Conservation (phyloP, 2,329 filamentous ascomycete species). For the Metarhizium album region DNA sequence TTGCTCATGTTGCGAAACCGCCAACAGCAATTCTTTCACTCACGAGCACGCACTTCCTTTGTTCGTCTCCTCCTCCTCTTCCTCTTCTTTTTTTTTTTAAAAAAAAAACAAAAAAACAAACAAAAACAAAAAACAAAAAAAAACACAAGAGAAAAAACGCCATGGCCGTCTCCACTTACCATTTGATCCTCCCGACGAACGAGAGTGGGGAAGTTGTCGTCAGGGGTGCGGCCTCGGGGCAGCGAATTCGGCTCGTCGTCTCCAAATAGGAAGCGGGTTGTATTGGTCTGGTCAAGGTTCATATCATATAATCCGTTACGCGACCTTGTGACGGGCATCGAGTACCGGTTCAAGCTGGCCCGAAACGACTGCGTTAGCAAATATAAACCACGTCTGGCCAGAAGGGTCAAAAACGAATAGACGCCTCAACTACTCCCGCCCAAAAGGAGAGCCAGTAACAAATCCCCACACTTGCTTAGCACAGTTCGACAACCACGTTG, state of each 20-base stretch:
- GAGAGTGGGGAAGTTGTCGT: slow-evolving; percentile 82
- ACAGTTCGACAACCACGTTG: no score
- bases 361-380: slow-evolving; percentile 11
- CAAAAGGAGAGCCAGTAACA: no score
- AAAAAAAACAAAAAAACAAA: no score
- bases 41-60: neutral
- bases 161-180: slow-evolving; percentile 28
- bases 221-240: slow-evolving; percentile 45
- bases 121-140: neutral
- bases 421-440: no score
- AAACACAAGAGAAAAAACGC: slow-evolving; percentile 7
- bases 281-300: slow-evolving; percentile 72
- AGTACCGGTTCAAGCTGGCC: slow-evolving; percentile 74
- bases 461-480: no score
- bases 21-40: neutral
- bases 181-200: slow-evolving; percentile 52
- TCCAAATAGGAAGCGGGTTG: slow-evolving; percentile 75
- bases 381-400: neutral
- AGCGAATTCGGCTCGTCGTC: slow-evolving; percentile 56
- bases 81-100: no score
- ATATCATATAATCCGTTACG: slow-evolving; percentile 57
- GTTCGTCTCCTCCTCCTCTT: no score
- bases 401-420: no score
- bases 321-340: slow-evolving; percentile 75
- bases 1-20: neutral